phyloP scores from a whole-genome alignment of 345 rosid genomes.

The Pistacia integerrima region DNA sequence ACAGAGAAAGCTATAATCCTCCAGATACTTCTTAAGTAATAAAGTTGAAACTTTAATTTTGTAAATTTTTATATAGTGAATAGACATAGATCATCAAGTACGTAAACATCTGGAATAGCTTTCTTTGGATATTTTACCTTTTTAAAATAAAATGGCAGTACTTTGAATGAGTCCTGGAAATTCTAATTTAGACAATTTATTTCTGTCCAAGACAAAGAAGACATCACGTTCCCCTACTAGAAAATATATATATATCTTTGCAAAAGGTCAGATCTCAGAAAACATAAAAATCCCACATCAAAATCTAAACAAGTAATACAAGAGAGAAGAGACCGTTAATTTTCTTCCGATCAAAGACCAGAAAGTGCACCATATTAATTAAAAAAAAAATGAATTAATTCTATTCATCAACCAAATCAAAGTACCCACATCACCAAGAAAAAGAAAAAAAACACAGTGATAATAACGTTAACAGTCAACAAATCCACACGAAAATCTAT shows the following conservation, averaged over 20 bases:
- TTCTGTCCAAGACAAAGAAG: neutral
- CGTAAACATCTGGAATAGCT: neutral
- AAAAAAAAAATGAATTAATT: neutral
- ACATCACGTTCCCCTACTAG: neutral
- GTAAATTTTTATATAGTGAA: neutral
- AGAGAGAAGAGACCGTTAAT: neutral
- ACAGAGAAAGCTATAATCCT: neutral
- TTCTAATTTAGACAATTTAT: neutral
- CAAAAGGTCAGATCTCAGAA: conserved; percentile 4
- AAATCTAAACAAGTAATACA: neutral
- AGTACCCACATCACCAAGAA: neutral
- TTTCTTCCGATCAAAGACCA: neutral
- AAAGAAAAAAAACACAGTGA: neutral
- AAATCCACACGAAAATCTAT: neutral
- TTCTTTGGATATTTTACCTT: neutral
- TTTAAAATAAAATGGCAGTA: neutral
- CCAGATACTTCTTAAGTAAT: neutral
- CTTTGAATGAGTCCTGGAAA: neutral
- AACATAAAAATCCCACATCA: neutral
- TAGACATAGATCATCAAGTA: neutral
- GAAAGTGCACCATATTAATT: neutral
- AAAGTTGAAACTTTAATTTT: neutral
- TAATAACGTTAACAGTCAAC: neutral
- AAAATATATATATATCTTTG: too few species aligned
- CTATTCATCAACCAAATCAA: neutral